Base-by-base conservation (phyloP, 1,284 basidiomycete genomes). In the Paramarasmius palmivorus region DNA sequence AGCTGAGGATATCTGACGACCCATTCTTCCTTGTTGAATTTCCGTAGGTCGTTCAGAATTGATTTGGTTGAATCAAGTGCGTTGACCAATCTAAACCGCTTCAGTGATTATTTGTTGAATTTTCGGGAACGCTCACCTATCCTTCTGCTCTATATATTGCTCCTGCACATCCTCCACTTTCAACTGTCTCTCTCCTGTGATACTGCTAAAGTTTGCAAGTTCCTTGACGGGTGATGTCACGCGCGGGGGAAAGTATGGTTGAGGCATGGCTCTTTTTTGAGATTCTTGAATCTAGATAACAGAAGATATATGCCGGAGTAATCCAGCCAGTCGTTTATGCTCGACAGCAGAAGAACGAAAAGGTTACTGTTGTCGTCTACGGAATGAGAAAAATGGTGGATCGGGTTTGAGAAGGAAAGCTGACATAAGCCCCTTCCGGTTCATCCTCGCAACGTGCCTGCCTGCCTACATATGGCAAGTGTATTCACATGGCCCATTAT, bases 21-120 rank as follows among this genome's bases (percentile, higher is more conserved):
- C 91, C 93, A 96, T 59, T 90, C 81, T 45, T 86, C 79, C 70
- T 86, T 88, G 75, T 92, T 97, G 75, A 95, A 96, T 57, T 80
- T 75, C 56, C 84, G 84, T 29, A 98, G 73, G 61, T 90, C 88
- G 50, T 71, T 74, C 36, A 97, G 76, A 45, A 98, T 81, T 17
- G 73, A 67, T 63, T 83, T 82, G 29, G 92, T 87, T 0, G 82
- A 76, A 62, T 90, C 84, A 59, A 96, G 83, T 20, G 89, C 92
- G 40, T 76, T 74, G 25, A 92, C 78, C 51, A 97, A 76, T 42
- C 93, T 95, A 60, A 29, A 55, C 22, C 14, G 14, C 15, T 42
- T 41, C 36, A 50, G 19, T 50, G 49, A 49, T 41, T 26, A 48
- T 9, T 29, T 1, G 23, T 6, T n/a, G 15, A 25, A 49, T 4